These are phyloP conservation scores for Aspergillus sp. DNA, from an alignment of 2,329 filamentous ascomycete genomes.

Conservation along the genomic window DNA sequence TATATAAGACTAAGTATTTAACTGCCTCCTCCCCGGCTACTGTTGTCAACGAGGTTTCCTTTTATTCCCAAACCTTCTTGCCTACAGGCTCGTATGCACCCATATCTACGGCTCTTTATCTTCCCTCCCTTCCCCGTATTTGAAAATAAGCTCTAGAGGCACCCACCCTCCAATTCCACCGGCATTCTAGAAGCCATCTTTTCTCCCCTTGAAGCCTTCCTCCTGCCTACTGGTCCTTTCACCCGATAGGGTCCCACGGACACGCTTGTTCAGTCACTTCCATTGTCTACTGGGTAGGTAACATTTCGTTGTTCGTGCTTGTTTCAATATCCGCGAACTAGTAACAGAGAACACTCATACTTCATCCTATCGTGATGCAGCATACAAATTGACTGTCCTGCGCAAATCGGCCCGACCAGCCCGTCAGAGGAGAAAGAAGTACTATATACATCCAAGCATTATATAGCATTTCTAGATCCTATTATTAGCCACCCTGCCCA, in stretches of 20 bases:
- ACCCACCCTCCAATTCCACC: not conserved
- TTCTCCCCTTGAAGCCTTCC: not conserved
- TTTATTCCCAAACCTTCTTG: no score
- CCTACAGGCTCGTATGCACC: no score
- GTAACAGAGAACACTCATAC: no score
- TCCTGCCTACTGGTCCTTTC: not conserved
- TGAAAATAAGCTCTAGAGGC: not conserved
- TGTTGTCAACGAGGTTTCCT: no score
- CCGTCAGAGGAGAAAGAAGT: not conserved
- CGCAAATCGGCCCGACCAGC: no score
- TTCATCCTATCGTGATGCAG: no score
- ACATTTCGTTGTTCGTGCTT: not conserved
- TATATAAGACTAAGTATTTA: not conserved
- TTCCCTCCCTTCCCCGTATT: not conserved
- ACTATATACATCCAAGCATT: not conserved
- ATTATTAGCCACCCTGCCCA: not conserved
- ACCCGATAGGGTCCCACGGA: conserved; percentile 15
- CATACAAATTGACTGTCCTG: no score
- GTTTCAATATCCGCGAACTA: not conserved
- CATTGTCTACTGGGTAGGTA: not conserved
- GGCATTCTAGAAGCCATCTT: not conserved
- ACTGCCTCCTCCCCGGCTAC: no score
- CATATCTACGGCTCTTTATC: not conserved
- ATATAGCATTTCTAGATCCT: no score
- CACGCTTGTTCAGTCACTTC: conserved; percentile 23